Base-by-base conservation (phyloP, 73 alveolate species). In the Paramecium pentaurelia region DNA sequence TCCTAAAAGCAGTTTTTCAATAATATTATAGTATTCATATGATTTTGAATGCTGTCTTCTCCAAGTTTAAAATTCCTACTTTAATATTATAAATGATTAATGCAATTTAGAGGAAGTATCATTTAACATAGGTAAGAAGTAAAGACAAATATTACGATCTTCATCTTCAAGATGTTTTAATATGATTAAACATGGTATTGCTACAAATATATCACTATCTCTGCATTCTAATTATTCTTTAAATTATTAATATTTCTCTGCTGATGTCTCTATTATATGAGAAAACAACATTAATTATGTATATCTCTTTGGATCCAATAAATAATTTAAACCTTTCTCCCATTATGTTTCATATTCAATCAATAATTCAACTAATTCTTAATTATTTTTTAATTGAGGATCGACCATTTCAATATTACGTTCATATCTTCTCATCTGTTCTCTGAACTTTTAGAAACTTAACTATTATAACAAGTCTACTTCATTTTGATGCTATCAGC, bases 391-490 rank as follows among this genome's bases (percentile, higher is more conserved):
- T 51, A 98, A 95, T 71, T 95, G 94, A 0, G 99, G 99, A 86
- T 98, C 99, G 20, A 98, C 99, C 34, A 97, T 95, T 92, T 98
- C 99, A 77, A 98, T 98, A 86, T 97, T 96, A 44, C 91, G 94
- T 58, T 96, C 97, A 92, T 97, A 98, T 92, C 95, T 96, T 84
- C 98, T 92, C 71, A 98, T 95, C 77, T 97, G 88, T 42, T 83
- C 80, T 68, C 96, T 80, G 18, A 93, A 75, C 27, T 80, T 86
- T 38, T 37, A 20, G 40, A 93, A 93, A 64, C 94, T 80, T 10
- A 80, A 73, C 40, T 68, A 73, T 73, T 38, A 73, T 44, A 40
- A 38, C 8, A 8, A 45, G 42, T 64, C 42, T 80, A 80, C 91
- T 89, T 68, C 30, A 71, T 84, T 80, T 92, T 88, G 25, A 98